These are phyloP conservation scores for Malus hybrid DNA, from an alignment of 331 rosid species.

Conservation along the genomic window DNA sequence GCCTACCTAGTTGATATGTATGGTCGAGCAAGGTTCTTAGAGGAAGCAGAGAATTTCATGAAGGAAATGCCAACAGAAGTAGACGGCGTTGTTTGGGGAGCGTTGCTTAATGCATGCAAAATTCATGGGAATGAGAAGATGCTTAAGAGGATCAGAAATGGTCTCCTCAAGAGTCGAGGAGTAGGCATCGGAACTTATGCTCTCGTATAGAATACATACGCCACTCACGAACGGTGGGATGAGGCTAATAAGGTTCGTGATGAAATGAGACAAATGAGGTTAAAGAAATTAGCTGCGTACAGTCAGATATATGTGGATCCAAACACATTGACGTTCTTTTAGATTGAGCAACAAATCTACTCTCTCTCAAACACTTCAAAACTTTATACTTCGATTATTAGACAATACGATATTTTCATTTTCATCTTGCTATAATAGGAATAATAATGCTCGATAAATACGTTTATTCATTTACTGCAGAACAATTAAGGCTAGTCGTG, in stretches of 20 bases:
- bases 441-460: no score
- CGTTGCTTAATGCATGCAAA: no score
- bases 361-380: no score
- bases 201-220: slow-evolving; percentile 58
- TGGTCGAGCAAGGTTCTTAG: slow-evolving; percentile 62
- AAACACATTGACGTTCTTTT: no score
- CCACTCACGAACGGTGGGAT: slow-evolving; percentile 59
- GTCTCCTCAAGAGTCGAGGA: slow-evolving; percentile 22
- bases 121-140: slow-evolving; percentile 54
- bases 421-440: no score
- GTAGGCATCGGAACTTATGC: slow-evolving; percentile 58
- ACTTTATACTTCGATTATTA: no score
- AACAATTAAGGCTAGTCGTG: no score
- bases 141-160: slow-evolving; percentile 38
- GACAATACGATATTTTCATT: no score
- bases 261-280: slow-evolving; percentile 40
- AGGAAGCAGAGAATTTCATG: slow-evolving; percentile 57
- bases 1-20: slow-evolving; percentile 67
- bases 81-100: slow-evolving; percentile 20
- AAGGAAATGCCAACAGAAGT: slow-evolving; percentile 54
- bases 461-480: no score
- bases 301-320: slow-evolving; percentile 55
- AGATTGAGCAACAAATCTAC: no score
- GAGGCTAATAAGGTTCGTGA: slow-evolving; percentile 56
- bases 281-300: slow-evolving; percentile 55